These are phyloP conservation scores for Eustoma russellianum DNA, from an alignment of 257 asterid genomes.

Conservation along the genomic window DNA sequence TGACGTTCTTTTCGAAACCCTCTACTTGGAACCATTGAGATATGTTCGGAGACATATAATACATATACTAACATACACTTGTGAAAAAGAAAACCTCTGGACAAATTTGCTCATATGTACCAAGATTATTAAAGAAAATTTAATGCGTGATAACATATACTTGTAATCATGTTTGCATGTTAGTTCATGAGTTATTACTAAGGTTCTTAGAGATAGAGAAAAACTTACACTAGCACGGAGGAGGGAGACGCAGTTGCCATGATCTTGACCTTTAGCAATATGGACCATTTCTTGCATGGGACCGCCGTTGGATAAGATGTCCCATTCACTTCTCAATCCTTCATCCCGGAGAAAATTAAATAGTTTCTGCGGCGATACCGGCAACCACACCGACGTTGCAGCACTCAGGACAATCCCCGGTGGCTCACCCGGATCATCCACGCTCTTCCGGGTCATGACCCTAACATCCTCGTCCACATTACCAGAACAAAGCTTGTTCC, in stretches of 20 bases:
- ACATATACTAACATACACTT: too few relatives aligned
- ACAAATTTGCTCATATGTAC: too few relatives aligned
- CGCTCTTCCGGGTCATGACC: slow-evolving; percentile 79
- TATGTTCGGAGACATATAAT: too few relatives aligned
- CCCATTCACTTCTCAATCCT: slow-evolving; percentile 84
- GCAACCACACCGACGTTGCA: slow-evolving; percentile 87
- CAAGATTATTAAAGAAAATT: too few relatives aligned
- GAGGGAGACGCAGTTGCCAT: slow-evolving; percentile 83
- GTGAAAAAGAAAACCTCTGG: too few relatives aligned
- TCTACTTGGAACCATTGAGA: too few relatives aligned
- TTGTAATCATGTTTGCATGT: too few relatives aligned
- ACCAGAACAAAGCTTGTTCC: slow-evolving; percentile 61
- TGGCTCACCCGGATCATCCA: slow-evolving; percentile 89
- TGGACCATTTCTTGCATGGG: slow-evolving; percentile 97
- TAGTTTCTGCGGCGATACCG: slow-evolving; percentile 56
- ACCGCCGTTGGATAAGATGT: slow-evolving; percentile 80
- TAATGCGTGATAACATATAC: too few relatives aligned
- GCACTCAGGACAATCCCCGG: slow-evolving; percentile 81
- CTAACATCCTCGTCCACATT: slow-evolving; percentile 78
- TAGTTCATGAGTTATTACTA: too few relatives aligned
- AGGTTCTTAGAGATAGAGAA: too few relatives aligned
- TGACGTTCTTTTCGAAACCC: too few relatives aligned
- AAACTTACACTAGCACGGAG: slow-evolving; percentile 59
- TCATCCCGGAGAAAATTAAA: slow-evolving; percentile 82
- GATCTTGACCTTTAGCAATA: slow-evolving; percentile 85